Percentiles rank a stretch among this genome's conserved stretches.
These are phyloP conservation scores for Penicillium brasilianum DNA, from an alignment of 2,329 filamentous ascomycete species.

Conservation along the genomic window DNA sequence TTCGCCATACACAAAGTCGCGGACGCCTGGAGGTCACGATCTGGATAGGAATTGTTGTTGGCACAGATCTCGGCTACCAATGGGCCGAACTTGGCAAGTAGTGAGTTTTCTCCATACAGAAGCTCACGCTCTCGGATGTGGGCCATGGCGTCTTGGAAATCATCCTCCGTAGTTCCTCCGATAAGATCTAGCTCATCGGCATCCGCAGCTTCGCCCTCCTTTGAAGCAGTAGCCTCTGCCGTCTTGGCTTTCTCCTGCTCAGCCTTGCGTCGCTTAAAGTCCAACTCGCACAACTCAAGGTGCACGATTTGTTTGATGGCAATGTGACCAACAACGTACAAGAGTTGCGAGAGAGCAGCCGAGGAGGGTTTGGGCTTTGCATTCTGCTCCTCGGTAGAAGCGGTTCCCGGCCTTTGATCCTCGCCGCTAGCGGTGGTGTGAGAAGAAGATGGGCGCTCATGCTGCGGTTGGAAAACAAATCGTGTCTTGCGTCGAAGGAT, in stretches of 20 bases:
- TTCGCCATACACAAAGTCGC: conserved; percentile 95
- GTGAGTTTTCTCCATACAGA: conserved; percentile 78
- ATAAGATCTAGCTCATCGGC: conserved; percentile 94
- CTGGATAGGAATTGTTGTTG: conserved; percentile 89
- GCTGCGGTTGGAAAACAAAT: conserved; percentile 69
- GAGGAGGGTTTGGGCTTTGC: conserved; percentile 68
- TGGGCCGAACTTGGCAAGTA: conserved; percentile 89
- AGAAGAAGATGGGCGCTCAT: conserved; percentile 35
- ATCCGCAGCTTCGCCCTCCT: conserved; percentile 65
- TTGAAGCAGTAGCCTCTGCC: conserved; percentile 50
- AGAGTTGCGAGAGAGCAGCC: conserved; percentile 80
- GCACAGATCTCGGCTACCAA: conserved; percentile 92
- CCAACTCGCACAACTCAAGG: conserved; percentile 92
- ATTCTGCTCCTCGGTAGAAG: conserved; percentile 39
- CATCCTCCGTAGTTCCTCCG: conserved; percentile 92
- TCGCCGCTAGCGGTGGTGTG: conserved; percentile 37
- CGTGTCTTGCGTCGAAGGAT: conserved; percentile 86
- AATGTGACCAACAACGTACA: conserved; percentile 95
- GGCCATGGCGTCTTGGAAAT: conserved; percentile 85
- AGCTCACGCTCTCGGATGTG: conserved; percentile 85
- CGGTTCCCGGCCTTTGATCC: conserved; percentile 42
- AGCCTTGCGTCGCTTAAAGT: conserved; percentile 92
- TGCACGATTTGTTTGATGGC: conserved; percentile 99
- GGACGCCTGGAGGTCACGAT: conserved; percentile 87
- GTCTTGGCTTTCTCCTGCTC: conserved; percentile 56